These are phyloP conservation scores for Paraglomus brasilianum DNA, from an alignment of 192 early-diverging fungal species.

Conservation along the genomic window DNA sequence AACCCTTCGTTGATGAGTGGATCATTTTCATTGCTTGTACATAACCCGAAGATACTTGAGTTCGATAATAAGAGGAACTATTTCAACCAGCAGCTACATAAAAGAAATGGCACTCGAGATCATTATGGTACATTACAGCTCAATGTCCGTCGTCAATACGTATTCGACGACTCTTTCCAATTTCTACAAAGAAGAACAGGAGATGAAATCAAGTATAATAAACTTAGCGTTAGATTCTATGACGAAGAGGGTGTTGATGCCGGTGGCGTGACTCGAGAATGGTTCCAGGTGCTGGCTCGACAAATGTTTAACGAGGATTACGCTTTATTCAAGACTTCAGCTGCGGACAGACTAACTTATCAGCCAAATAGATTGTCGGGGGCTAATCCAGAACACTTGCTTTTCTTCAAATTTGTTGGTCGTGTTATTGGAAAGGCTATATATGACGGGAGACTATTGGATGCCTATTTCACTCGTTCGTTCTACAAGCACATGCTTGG, in stretches of 20 bases:
- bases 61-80: conserved; percentile 99
- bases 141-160: conserved; percentile 87
- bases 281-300: conserved; percentile 94
- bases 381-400: conserved; percentile 91
- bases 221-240: conserved; percentile 89
- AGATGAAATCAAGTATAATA: conserved; percentile 91
- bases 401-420: conserved; percentile 98
- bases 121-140: conserved; percentile 76
- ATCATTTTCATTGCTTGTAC: conserved; percentile 94
- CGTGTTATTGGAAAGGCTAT: conserved; percentile 99
- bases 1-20: conserved; percentile 95
- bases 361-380: conserved; percentile 94
- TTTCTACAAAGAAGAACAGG: conserved; percentile 88
- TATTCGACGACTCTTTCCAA: conserved; percentile 97
- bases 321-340: conserved; percentile 96
- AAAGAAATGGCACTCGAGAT: conserved; percentile 61
- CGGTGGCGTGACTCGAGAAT: conserved; percentile 96
- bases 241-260: conserved; percentile 98
- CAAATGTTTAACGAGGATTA: conserved; percentile 99
- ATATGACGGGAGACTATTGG: conserved; percentile 90
- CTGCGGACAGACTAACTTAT: conserved; percentile 93
- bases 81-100: conserved; percentile 93
- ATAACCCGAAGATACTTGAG: conserved; percentile 95
- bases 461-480: conserved; percentile 96
- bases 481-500: conserved; percentile 98